Conservation (phyloP, 2,329 filamentous ascomycete genomes). For the Sordariomycetes sp. region DNA sequence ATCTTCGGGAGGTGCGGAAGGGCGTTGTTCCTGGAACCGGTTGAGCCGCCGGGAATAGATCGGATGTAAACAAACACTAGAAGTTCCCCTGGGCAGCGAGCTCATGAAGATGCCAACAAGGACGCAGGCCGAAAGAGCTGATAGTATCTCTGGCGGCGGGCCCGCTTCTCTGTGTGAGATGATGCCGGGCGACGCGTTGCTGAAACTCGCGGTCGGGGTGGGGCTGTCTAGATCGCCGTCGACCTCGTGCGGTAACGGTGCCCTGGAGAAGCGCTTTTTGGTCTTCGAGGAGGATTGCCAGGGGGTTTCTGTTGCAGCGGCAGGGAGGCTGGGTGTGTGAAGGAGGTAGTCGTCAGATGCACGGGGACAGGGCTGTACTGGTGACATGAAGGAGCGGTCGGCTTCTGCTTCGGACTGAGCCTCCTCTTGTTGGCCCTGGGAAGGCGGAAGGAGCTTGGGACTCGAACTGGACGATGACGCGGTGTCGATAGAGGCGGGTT, state of each 20-base stretch:
- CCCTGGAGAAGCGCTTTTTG: slow-evolving; percentile 25
- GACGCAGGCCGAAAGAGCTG: too few species aligned
- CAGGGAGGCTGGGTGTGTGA: slow-evolving; percentile 35
- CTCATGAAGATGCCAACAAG: too few species aligned
- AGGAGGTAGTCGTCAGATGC: slow-evolving; percentile 20
- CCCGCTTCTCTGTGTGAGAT: too few species aligned
- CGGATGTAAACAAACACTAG: too few species aligned
- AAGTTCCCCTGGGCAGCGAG: too few species aligned
- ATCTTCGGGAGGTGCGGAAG: too few species aligned
- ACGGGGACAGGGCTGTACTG: background rate
- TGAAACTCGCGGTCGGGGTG: background rate
- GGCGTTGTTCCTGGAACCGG: too few species aligned
- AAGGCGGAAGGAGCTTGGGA: background rate
- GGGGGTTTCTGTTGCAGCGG: slow-evolving; percentile 12
- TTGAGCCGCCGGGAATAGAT: too few species aligned
- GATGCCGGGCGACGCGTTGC: slow-evolving; percentile 28
- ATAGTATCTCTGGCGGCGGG: too few species aligned
- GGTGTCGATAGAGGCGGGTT: background rate
- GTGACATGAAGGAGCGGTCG: slow-evolving; percentile 1
- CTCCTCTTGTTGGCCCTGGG: background rate
- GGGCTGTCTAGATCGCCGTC: background rate
- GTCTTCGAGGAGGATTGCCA: slow-evolving; percentile 11
- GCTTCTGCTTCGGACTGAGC: background rate
- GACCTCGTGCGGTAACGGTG: slow-evolving; percentile 8
- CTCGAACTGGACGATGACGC: background rate